Base-by-base conservation (phyloP, 164 flowering plant genomes). In the Warburgia ugandensis region DNA sequence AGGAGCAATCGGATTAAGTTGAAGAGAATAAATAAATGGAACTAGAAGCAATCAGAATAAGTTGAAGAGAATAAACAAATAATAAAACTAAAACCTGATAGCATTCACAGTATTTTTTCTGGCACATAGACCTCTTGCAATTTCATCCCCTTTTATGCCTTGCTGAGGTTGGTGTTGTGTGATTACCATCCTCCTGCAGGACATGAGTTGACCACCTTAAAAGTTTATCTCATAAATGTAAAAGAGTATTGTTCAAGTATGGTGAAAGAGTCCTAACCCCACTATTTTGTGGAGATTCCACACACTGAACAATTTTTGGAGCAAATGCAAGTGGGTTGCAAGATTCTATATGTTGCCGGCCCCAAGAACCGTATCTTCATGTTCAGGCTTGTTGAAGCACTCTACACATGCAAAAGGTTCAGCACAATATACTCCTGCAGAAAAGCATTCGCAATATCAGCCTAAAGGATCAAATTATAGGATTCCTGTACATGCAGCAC, bases 371-470 rank as follows among this genome's bases (percentile, higher is more conserved):
- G 56, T 81, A 44, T 79, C 91, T 67, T 82, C 73, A 58, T 73
- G 68, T 50, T 79, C 78, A 44, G 80, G 83, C 55, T 56, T 76
- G 66, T 90, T 90, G 26, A 65, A 74, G 75, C 96, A 86, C 14
- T 64, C 87, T 68, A 61, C 73, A 68, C 96, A 90, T 54, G 94
- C 48, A 78, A 91, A 86, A 40, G 79, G 45, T 19, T 70, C 96
- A 5, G 63, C 66, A 69, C 96, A 90, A 55, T 79, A 84, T 31
- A 68, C 33, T 32, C 94, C 97, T 22, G 84, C 85, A 51, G 85
- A 84, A 79, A 86, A 90, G 59, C 94, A 90, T 31, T 84, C 94
- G 64, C 96, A 90, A 30, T 82, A 90, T 48, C 97, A 86, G 73
- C 55, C 62, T 52, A 26, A 30, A 31, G 43, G 48, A 53, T 22